Base-by-base conservation (phyloP, 768 basidiomycete genomes). In the Pleurotus eryngii region DNA sequence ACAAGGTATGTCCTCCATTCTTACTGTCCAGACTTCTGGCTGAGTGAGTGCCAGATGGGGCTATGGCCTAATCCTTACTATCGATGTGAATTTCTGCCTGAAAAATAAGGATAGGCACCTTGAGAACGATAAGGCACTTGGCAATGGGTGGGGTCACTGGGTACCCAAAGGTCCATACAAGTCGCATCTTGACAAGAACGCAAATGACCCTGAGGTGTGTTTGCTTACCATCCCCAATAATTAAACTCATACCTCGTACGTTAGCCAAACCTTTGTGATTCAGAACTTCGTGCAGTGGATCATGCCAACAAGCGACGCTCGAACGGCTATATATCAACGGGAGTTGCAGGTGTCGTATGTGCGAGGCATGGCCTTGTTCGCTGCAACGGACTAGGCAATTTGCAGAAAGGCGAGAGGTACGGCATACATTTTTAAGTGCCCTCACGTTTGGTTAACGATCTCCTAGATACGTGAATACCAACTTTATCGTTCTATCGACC, bases 371-470 rank as follows among this genome's bases (percentile, higher is more conserved):
- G 68, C 45, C 64, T 75, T 57, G 64, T 67, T 46, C 60, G 68
- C 2, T 65, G 66, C 6, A 58, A 57, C 24, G 62, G 64, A 1
- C 57, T 68, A 0, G 73, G 70, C 3, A 70, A 73, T 59, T 57
- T 74, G 0, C 73, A 74, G 47, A 68, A 67, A 45, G 73, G 73
- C 0, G 71, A 74, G 61, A 35, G 64, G 72, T 71, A 49, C 61
- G 59, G 8, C 22, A 37, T 35, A 20, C 20, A n/a, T 24, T 30
- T n/a, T 46, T 46, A 12, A 54, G 15, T 20, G 22, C 30, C 12
- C 20, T 35, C 9, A 30, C 3, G 22, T 12, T 42, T 40, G 17
- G 35, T 20, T 38, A 24, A 39, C 15, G 35, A 9, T 9, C 22
- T 37, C 17, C 15, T 49, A 70, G 69, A 30, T 71, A 70, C 46